phyloP scores from a whole-genome alignment of 345 rosid species.

The Salix suchowensis region DNA sequence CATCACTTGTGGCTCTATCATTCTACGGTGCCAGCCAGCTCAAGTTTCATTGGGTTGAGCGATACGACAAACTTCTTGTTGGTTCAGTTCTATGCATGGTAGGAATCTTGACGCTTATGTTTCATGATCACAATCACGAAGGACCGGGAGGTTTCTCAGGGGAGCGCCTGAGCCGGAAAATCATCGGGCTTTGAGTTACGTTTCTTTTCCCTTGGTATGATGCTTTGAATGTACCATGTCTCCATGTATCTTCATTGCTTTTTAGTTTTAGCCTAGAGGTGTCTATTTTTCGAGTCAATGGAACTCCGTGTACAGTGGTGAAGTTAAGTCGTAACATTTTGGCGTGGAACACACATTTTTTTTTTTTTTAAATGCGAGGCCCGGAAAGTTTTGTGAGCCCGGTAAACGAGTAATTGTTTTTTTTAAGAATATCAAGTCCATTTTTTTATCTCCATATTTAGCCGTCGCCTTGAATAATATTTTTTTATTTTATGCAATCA shows the following conservation, averaged over 20 bases:
- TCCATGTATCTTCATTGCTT: not conserved
- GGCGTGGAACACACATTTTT: not conserved
- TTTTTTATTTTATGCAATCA: too few species aligned
- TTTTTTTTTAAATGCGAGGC: too few species aligned
- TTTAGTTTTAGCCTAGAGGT: not conserved
- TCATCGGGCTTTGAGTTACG: constrained; percentile 38
- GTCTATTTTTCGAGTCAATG: not conserved
- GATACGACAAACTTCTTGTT: constrained; percentile 89
- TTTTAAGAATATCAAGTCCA: not conserved
- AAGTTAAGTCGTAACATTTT: not conserved
- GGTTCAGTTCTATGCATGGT: constrained; percentile 94
- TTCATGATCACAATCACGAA: constrained; percentile 71
- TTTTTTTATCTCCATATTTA: not conserved
- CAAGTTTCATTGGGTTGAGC: constrained; percentile 96
- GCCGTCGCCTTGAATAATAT: not conserved
- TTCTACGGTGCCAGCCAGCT: constrained; percentile 98
- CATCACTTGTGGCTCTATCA: constrained; percentile 89
- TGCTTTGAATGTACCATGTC: not conserved
- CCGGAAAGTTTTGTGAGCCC: too few species aligned
- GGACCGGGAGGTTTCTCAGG: constrained; percentile 33
- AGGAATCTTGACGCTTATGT: constrained; percentile 79
- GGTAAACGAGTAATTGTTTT: too few species aligned
- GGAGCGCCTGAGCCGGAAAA: constrained; percentile 59
- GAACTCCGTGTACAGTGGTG: not conserved
- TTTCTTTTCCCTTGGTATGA: not conserved